Evolutionary conservation across 495 filamentous ascomycete genomes (phyloP).

Genomic region (Margaritispora aquatica): DNA sequence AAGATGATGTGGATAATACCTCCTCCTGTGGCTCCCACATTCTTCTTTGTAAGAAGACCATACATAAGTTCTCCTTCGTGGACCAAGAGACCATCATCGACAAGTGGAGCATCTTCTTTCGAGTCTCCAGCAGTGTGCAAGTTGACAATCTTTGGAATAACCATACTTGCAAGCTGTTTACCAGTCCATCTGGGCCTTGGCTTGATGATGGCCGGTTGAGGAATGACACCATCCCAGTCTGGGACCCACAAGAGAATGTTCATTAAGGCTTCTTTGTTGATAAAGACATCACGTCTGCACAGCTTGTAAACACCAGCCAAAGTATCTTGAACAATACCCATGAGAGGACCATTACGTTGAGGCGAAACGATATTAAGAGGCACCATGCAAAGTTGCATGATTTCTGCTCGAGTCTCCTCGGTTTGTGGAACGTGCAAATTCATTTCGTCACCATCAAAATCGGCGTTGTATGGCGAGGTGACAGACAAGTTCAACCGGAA

Average conservation of each 20-base stretch:
- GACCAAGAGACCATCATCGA: constrained; percentile 76
- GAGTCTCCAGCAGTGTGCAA: constrained; percentile 56
- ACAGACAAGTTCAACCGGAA: constrained; percentile 97
- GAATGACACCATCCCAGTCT: constrained; percentile 93
- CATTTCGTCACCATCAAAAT: constrained; percentile 99
- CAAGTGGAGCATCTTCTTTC: constrained; percentile 52
- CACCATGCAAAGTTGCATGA: constrained; percentile 90
- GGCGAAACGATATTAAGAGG: constrained; percentile 96
- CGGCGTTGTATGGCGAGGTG: constrained; percentile 97
- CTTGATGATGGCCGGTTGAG: constrained; percentile 83
- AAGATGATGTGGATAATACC: constrained; percentile 94
- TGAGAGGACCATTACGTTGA: constrained; percentile 91
- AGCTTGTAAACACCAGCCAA: constrained; percentile 96
- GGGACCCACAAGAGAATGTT: constrained; percentile 95
- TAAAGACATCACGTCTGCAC: constrained; percentile 84
- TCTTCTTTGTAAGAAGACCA: constrained; percentile 88
- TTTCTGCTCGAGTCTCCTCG: constrained; percentile 91
- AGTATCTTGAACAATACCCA: constrained; percentile 99
- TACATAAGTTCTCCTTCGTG: constrained; percentile 85
- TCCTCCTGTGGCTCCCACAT: constrained; percentile 76
- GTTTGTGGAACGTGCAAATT: constrained; percentile 98
- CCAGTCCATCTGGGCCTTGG: constrained; percentile 95
- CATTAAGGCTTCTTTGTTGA: constrained; percentile 87
- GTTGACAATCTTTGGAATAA: constrained; percentile 82
- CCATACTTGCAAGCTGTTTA: constrained; percentile 93